A percentile compares a stretch with the other conserved stretches of the same genome.
Conservation (phyloP, 768 basidiomycete genomes). For the Suillus bovinus region DNA sequence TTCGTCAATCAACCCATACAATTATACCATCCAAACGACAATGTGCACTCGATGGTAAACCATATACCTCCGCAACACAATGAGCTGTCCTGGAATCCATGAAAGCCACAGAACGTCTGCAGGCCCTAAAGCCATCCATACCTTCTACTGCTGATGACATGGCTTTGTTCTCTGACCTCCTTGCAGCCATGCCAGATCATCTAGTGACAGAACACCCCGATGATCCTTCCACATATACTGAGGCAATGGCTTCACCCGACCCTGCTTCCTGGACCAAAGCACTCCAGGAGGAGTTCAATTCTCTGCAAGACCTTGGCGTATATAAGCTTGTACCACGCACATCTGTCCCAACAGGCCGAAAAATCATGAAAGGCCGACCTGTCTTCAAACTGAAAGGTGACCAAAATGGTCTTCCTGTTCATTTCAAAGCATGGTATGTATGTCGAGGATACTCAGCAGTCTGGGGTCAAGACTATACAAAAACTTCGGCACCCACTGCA, state of each 20-base stretch:
- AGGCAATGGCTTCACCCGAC: slow-evolving; percentile 20
- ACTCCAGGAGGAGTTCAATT: slow-evolving; percentile 8
- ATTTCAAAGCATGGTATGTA: neutral
- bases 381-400: slow-evolving; percentile 33
- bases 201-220: neutral
- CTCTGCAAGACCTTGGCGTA: slow-evolving; percentile 1
- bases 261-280: slow-evolving; percentile 23
- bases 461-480: neutral
- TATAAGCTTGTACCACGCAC: neutral
- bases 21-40: too few species aligned
- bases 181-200: neutral
- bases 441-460: neutral
- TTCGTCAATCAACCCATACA: too few species aligned
- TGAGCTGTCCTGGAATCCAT: too few species aligned
- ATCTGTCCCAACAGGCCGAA: slow-evolving; percentile 19
- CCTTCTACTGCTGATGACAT: too few species aligned
- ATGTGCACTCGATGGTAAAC: too few species aligned
- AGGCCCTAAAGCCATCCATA: too few species aligned
- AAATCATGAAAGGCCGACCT: slow-evolving; percentile 26
- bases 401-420: slow-evolving; percentile 15
- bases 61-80: too few species aligned
- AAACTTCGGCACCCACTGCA: too few species aligned
- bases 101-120: too few species aligned
- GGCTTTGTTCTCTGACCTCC: neutral
- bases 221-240: slow-evolving; percentile 18